These are phyloP conservation scores for Candida arabinofermentans DNA, from an alignment of 805 yeast species.

Conservation along the genomic window DNA sequence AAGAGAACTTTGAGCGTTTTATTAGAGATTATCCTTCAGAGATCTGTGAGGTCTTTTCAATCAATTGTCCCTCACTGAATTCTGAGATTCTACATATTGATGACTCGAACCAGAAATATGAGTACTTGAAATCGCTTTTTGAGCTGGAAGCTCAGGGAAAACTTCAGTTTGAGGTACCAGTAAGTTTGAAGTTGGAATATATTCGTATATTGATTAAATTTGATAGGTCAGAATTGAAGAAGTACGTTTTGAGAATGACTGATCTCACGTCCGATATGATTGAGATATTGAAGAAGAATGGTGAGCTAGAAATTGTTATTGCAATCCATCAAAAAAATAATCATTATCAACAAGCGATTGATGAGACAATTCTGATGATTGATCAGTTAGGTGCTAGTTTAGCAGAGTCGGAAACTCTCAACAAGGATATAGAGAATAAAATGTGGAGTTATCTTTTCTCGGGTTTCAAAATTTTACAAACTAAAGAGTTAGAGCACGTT, in stretches of 20 bases:
- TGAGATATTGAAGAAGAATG: slow-evolving; percentile 20
- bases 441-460: slow-evolving; percentile 33
- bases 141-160: slow-evolving; percentile 14
- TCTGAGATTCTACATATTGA: slow-evolving; percentile 30
- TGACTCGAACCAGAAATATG: slow-evolving; percentile 25
- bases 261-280: slow-evolving; percentile 14
- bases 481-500: slow-evolving; percentile 12
- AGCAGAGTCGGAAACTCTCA: slow-evolving; percentile 10
- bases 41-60: slow-evolving; percentile 35
- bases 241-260: slow-evolving; percentile 17
- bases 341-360: slow-evolving; percentile 53
- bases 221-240: slow-evolving; percentile 13
- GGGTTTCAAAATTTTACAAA: slow-evolving; percentile 33
- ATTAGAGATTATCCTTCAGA: slow-evolving; percentile 29
- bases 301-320: slow-evolving; percentile 32
- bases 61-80: slow-evolving; percentile 38
- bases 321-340: slow-evolving; percentile 44
- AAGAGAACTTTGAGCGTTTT: slow-evolving; percentile 27
- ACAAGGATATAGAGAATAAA: slow-evolving; percentile 21
- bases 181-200: slow-evolving; percentile 21
- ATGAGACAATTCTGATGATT: slow-evolving; percentile 23
- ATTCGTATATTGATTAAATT: slow-evolving; percentile 25
- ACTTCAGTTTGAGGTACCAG: slow-evolving; percentile 4
- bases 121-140: slow-evolving; percentile 34
- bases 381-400: slow-evolving; percentile 17